phyloP scores from a whole-genome alignment of 768 basidiomycete genomes.

The Lentinus tigrinus region DNA sequence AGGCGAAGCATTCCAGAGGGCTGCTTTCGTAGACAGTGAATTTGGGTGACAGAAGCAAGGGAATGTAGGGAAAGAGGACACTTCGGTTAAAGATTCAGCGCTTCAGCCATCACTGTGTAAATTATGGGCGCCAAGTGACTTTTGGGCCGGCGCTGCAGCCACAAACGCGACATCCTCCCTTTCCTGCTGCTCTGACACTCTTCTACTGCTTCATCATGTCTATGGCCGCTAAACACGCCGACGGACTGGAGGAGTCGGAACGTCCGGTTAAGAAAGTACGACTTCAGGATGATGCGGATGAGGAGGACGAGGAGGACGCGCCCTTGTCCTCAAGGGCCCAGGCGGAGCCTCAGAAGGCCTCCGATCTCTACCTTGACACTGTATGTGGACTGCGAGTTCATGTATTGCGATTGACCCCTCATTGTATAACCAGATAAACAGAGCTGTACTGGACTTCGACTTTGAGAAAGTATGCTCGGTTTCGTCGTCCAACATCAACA shows the following conservation, averaged over 20 bases:
- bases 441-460: constrained; percentile 91
- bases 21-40: not conserved
- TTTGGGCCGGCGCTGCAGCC: not conserved
- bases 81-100: not conserved
- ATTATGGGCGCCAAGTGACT: not conserved
- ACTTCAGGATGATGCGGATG: constrained; percentile 24
- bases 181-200: not conserved
- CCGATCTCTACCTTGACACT: constrained; percentile 94
- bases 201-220: not conserved
- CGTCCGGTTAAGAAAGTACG: constrained; percentile 21
- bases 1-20: constrained; percentile 19
- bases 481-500: constrained; percentile 94
- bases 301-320: constrained; percentile 27
- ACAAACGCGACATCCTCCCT: not conserved
- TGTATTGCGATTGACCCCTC: not conserved
- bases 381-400: constrained; percentile 42
- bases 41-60: not conserved
- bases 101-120: not conserved
- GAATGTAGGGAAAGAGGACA: not conserved
- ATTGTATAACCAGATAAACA: constrained; percentile 67
- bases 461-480: constrained; percentile 99
- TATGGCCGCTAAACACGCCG: not conserved
- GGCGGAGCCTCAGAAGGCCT: constrained; percentile 41
- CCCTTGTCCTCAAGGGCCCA: constrained; percentile 13
- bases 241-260: not conserved